Base-by-base conservation (phyloP, 257 asterid genomes). In the Linderniella brevidens region DNA sequence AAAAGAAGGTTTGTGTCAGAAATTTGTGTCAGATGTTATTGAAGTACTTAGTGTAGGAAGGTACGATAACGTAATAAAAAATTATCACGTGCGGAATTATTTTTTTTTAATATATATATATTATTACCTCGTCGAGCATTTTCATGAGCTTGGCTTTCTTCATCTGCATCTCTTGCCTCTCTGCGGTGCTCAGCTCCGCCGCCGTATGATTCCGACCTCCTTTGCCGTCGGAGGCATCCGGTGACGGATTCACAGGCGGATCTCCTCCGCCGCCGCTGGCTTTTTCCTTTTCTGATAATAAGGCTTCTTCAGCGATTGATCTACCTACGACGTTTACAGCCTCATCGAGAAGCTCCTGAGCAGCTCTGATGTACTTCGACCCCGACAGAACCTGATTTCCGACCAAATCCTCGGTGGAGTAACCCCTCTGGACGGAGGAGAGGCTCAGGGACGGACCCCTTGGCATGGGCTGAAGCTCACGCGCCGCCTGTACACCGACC, bases 51-150 rank as follows among this genome's bases (percentile, higher is more conserved):
- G n/a, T n/a, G n/a, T n/a, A n/a, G n/a, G n/a, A n/a, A n/a, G n/a
- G n/a, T n/a, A n/a, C n/a, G n/a, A n/a, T n/a, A n/a, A n/a, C n/a
- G n/a, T n/a, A n/a, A n/a, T n/a, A n/a, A n/a, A n/a, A n/a, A n/a
- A n/a, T n/a, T n/a, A n/a, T n/a, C n/a, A n/a, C n/a, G n/a, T n/a
- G n/a, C n/a, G n/a, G n/a, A n/a, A n/a, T n/a, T n/a, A n/a, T n/a
- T n/a, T n/a, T n/a, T n/a, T n/a, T n/a, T n/a, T n/a, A n/a, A n/a
- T n/a, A n/a, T n/a, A n/a, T n/a, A n/a, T n/a, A n/a, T n/a, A n/a
- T n/a, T n/a, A 52, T 58, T 70, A 88, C 98, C 96, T 88, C 98
- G 61, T 88, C 93, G 45, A 88, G 98, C 96, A 88, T 84, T 82
- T 84, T 84, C 11, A 88, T 82, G 8, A 88, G 94, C 49, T 88